Evolutionary conservation across 176 grass and related monocot genomes (phyloP).

Genomic region (Musa acuminata): DNA sequence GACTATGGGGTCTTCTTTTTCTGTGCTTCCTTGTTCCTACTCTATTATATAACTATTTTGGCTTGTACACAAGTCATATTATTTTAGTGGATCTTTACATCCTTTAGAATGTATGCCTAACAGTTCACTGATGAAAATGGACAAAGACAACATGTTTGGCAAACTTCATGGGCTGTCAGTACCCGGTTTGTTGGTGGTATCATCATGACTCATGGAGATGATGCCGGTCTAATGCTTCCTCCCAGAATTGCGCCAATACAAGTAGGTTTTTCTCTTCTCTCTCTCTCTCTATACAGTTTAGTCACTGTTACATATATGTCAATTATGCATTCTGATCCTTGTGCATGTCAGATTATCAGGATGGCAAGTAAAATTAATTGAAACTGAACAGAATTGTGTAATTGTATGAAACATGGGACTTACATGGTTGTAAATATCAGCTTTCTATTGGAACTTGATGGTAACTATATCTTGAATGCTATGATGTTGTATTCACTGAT

Average conservation of each 20-base stretch:
- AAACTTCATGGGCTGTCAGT: constrained; percentile 98
- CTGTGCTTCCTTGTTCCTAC: not conserved
- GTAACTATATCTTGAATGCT: not conserved
- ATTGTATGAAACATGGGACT: not conserved
- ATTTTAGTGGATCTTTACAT: not conserved
- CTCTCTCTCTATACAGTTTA: no score
- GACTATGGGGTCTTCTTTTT: not conserved
- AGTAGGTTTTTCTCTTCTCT: constrained; percentile 22
- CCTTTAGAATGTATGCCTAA: constrained; percentile 20
- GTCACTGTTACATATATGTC: not conserved
- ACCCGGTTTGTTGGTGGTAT: constrained; percentile 93
- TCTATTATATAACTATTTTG: not conserved
- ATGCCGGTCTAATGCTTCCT: constrained; percentile 92
- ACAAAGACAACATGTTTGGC: constrained; percentile 83
- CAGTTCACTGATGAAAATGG: constrained; percentile 99
- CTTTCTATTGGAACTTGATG: not conserved
- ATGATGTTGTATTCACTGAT: not conserved
- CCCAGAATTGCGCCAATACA: constrained; percentile 93
- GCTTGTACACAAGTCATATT: not conserved
- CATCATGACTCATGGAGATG: constrained; percentile 97
- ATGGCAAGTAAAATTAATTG: not conserved
- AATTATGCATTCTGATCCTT: no score
- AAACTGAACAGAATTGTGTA: not conserved
- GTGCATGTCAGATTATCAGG: no score
- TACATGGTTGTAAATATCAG: not conserved